Base-by-base conservation (phyloP, 2,329 filamentous ascomycete species). In the Ophiocordyceps camponoti-saundersi region DNA sequence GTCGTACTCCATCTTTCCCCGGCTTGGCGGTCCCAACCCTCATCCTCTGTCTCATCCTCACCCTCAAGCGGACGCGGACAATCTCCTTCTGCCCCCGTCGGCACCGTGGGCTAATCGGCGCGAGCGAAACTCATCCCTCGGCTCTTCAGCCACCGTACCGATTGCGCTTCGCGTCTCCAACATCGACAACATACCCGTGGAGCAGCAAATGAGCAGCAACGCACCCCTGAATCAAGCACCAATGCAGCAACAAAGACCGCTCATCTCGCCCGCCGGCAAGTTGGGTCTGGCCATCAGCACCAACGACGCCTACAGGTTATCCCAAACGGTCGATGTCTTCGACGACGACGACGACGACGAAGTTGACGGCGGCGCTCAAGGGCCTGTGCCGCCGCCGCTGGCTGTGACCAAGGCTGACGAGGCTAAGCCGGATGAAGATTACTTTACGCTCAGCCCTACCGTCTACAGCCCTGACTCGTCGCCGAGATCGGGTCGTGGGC, bases 121-220 rank as follows among this genome's bases (percentile, higher is more conserved):
- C 55, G 64, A 66, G 18, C 70, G 79, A 42, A 69, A 77, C 49
- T 79, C 77, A 6, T 85, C 80, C 1, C 67, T 78, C 41, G 69
- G 68, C 16, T 84, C 80, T 42, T 75, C 75, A 11, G 79, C 79
- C 22, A 85, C 80, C 0, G 80, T 85, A 12, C 80, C 84, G 56
- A 85, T 85, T 46, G 81, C 80, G 1, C 66, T 85, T 16, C 73
- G 81, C 12, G 67, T 85, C 47, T 85, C 80, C 23, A 77, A 71
- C 47, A 69, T 73, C 30, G 64, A 70, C 15, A 71, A 76, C 51
- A 68, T 75, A 50, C 61, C 64, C 1, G 63, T 53, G 8, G 42
- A 49, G 44, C 41, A 50, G 18, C 32, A 43, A 20, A 26, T 26
- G 23, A 26, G 23, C 23, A 26, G 23, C 23, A 26, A n/a, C n/a